Conservation (phyloP, 345 rosid species). For the Pugionium dolabratum region DNA sequence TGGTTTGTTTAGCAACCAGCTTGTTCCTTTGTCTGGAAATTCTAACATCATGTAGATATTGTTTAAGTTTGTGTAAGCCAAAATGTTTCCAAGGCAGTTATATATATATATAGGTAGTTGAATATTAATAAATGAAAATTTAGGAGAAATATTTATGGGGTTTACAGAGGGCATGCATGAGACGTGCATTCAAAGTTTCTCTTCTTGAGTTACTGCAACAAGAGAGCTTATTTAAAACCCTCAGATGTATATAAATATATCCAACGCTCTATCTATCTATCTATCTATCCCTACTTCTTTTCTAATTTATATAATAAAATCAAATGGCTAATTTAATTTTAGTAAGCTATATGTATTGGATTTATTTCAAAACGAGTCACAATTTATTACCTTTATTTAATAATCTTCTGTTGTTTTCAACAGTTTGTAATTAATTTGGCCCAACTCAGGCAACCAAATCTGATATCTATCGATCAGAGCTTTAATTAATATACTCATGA, state of each 20-base stretch:
- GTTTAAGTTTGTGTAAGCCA: conserved; percentile 44
- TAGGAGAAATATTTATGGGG: conserved; percentile 6
- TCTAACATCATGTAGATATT: conserved; percentile 17
- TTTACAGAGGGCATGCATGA: conserved; percentile 46
- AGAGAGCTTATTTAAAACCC: conserved; percentile 26
- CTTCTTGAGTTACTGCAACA: conserved; percentile 37
- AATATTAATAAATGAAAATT: conserved; percentile 6
- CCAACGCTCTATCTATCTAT: conserved; percentile 24
- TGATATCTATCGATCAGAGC: background rate
- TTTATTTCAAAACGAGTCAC: background rate
- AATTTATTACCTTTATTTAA: conserved; percentile 24
- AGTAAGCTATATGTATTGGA: conserved; percentile 1
- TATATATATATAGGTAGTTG: conserved; percentile 34
- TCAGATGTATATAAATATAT: conserved; percentile 28
- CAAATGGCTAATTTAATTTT: conserved; percentile 15
- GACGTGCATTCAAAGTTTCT: conserved; percentile 56
- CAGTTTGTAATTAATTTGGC: conserved; percentile 30
- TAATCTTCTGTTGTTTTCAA: conserved; percentile 23
- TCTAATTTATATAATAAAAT: background rate
- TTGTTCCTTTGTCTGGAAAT: conserved; percentile 42
- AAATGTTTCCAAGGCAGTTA: background rate
- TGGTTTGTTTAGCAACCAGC: conserved; percentile 40
- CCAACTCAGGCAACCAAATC: background rate
- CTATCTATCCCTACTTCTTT: background rate
- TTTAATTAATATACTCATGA: too few relatives aligned